A percentile compares a stretch with the other conserved stretches of the same genome.
phyloP scores from a whole-genome alignment of 345 rosid species.

The Camelina laxa region DNA sequence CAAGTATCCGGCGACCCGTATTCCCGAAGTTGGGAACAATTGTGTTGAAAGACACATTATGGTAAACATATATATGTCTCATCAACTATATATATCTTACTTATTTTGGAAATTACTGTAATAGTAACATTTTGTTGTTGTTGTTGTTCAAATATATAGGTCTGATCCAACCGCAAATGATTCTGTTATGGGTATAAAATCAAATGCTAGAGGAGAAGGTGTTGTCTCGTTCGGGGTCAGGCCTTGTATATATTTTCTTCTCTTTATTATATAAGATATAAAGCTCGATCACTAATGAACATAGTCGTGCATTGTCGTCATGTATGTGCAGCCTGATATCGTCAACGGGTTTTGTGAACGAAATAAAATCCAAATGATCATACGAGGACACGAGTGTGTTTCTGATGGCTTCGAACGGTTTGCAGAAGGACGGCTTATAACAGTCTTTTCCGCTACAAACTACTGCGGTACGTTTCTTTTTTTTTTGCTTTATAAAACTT shows the following conservation, averaged over 20 bases:
- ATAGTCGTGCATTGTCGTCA: neutral
- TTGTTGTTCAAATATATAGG: slow-evolving; percentile 49
- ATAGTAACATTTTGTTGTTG: neutral
- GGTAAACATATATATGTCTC: slow-evolving; percentile 48
- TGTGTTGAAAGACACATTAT: slow-evolving; percentile 78
- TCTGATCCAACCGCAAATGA: slow-evolving; percentile 94
- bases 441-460: slow-evolving; percentile 93
- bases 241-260: neutral
- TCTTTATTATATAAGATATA: neutral
- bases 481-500: neutral
- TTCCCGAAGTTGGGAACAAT: slow-evolving; percentile 71
- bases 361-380: slow-evolving; percentile 71
- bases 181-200: slow-evolving; percentile 71
- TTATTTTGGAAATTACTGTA: neutral
- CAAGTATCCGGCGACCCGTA: slow-evolving; percentile 75
- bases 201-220: slow-evolving; percentile 75
- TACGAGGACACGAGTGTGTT: slow-evolving; percentile 93
- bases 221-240: slow-evolving; percentile 89
- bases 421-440: slow-evolving; percentile 89
- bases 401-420: slow-evolving; percentile 89
- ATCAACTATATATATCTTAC: neutral
- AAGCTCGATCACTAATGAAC: neutral
- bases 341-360: slow-evolving; percentile 74
- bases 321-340: slow-evolving; percentile 75
- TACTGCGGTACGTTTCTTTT: slow-evolving; percentile 69